A percentile compares a stretch with the other conserved stretches of the same genome.
These are phyloP conservation scores for Roridomyces roridus DNA, from an alignment of 768 basidiomycete species.

Conservation along the genomic window DNA sequence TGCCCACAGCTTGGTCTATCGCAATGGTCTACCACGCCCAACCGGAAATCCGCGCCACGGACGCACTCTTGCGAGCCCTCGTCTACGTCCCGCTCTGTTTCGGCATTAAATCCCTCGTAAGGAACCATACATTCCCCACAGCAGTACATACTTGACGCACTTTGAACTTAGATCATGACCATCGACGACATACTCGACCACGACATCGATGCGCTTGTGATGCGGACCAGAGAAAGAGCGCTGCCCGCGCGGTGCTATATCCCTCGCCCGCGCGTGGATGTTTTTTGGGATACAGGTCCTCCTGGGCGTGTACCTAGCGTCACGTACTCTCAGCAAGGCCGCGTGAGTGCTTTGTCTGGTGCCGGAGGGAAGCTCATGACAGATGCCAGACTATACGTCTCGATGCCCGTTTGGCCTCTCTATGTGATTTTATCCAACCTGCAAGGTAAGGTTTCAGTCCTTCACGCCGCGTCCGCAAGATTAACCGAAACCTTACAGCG, in stretches of 20 bases:
- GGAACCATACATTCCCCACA: background rate
- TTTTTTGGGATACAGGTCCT: constrained; percentile 33
- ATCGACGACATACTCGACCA: constrained; percentile 37
- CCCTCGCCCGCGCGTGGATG: constrained; percentile 32
- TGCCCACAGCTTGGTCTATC: constrained; percentile 39
- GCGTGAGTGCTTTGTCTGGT: constrained; percentile 20
- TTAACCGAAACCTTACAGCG: too few species aligned
- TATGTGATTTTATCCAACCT: constrained; percentile 40
- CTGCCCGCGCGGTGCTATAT: constrained; percentile 35
- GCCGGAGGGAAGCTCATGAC: too few species aligned
- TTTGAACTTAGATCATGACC: constrained; percentile 34
- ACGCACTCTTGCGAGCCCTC: constrained; percentile 25
- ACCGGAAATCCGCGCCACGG: constrained; percentile 20
- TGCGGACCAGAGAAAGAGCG: constrained; percentile 31
- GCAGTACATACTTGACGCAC: background rate
- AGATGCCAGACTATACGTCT: constrained; percentile 26
- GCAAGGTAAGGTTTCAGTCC: too few species aligned
- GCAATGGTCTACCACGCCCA: constrained; percentile 38
- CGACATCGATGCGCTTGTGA: constrained; percentile 34
- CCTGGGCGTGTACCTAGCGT: constrained; percentile 29
- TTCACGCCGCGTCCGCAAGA: too few species aligned
- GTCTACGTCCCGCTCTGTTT: constrained; percentile 36
- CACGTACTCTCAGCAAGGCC: constrained; percentile 21
- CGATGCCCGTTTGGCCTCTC: constrained; percentile 36
- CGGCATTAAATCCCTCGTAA: constrained; percentile 37